Percentiles rank a stretch among this genome's conserved stretches.
phyloP scores from a whole-genome alignment of 2,329 filamentous ascomycete species.

The Zalaria sp. region DNA sequence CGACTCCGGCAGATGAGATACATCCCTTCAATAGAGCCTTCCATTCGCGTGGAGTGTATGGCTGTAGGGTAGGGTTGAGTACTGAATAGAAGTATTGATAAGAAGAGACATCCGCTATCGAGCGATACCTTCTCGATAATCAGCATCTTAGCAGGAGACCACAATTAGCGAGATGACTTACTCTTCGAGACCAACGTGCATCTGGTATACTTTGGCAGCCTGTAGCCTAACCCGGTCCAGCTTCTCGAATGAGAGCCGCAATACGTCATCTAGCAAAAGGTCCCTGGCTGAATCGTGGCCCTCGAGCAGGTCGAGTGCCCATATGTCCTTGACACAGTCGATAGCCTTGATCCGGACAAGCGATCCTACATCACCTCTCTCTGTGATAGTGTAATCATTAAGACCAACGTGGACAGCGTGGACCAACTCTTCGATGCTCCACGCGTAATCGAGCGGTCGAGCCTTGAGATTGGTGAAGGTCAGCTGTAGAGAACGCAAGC shows the following conservation, averaged over 20 bases:
- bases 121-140: background rate
- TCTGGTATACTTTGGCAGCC: conserved; percentile 30
- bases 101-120: conserved; percentile 36
- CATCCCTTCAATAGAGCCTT: conserved; percentile 49
- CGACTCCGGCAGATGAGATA: conserved; percentile 62
- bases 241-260: conserved; percentile 73
- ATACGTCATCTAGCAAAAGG: conserved; percentile 15
- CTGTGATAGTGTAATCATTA: conserved; percentile 82
- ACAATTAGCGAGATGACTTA: background rate
- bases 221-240: conserved; percentile 69
- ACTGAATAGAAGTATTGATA: conserved; percentile 43
- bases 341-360: conserved; percentile 71
- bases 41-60: conserved; percentile 20
- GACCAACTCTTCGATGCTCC: conserved; percentile 11
- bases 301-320: conserved; percentile 6
- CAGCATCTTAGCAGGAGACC: too few relatives aligned
- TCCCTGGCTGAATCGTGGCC: background rate
- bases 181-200: background rate
- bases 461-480: conserved; percentile 4
- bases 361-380: conserved; percentile 80
- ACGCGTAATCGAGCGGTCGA: conserved; percentile 1
- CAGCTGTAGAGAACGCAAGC: conserved; percentile 23
- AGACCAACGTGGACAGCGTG: conserved; percentile 31
- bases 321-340: conserved; percentile 41
- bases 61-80: conserved; percentile 30